Evolutionary conservation across 768 basidiomycete species (phyloP), one percentile per base, ranked within the genome.

Genomic region (Mycena leptocephala): DNA sequence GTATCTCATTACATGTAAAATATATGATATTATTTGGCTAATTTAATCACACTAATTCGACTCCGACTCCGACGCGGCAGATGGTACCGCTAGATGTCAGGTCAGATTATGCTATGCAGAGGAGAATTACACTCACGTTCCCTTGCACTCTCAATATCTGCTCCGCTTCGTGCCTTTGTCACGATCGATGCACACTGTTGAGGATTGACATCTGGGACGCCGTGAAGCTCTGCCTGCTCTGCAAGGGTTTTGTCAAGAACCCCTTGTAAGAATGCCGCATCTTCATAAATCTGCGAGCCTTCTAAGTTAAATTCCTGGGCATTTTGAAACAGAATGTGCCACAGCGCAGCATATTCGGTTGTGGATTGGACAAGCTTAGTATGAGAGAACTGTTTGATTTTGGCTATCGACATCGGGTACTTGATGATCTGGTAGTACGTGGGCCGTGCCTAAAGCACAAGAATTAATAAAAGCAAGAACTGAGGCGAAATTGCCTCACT

Each of bases 381-480:
- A 20, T 74, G 48, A 1, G 63, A 30, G n/a, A 55, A 37, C 10
- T 55, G 41, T 26, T 68, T 56, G 56, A 74, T 74, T 3, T 35
- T 20, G 3, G 55, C 26, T 7, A 74, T 74, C 5, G 72, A 74
- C 2, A 74, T 74, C 1, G 72, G 72, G 14, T 67, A 5, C 18
- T 59, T 46, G 33, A 74, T 74, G 8, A 59, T 30, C 2, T 32
- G 33, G 33, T 74, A 74, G 65, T 74, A 74, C 30, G 1, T 33
- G 18, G 72, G 65, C 35, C 46, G 68, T 0, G 4, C 22, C 72
- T 74, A 20, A 4, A 32, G 2, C n/a, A n/a, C n/a, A 10, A 39
- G 5, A 48, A 26, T 20, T 41, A 2, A 24, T 13, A 37, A 65
- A 3, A 24, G 2, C 10, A n/a, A 55, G 51, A 14, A 64, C 11